Conservation (phyloP, 2,329 filamentous ascomycete species). For the Cephalotrichum gorgonifer region DNA sequence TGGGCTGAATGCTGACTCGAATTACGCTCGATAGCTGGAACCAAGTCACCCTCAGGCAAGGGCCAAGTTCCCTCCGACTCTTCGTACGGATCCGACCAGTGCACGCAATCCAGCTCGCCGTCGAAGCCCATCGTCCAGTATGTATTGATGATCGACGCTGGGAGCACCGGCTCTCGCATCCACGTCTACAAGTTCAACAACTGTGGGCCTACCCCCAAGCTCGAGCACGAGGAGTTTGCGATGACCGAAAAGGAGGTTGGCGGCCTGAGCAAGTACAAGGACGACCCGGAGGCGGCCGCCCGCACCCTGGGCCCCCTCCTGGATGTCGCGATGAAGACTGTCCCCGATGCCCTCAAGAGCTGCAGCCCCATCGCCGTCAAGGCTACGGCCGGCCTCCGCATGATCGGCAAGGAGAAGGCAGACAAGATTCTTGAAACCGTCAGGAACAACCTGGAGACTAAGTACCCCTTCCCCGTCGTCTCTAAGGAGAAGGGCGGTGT, state of each 20-base stretch:
- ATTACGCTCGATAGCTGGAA: not conserved
- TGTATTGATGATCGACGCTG: conserved; percentile 96
- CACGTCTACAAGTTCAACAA: conserved; percentile 98
- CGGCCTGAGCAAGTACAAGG: conserved; percentile 76
- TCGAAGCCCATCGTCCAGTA: conserved; percentile 95
- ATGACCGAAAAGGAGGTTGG: conserved; percentile 82
- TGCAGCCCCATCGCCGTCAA: conserved; percentile 97
- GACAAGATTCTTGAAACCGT: conserved; percentile 80
- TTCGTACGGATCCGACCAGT: conserved; percentile 60
- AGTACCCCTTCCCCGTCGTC: conserved; percentile 91
- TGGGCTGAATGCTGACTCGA: not conserved
- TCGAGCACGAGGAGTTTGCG: conserved; percentile 87
- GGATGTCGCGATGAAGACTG: conserved; percentile 71
- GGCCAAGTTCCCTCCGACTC: conserved; percentile 49
- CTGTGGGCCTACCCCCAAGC: conserved; percentile 85
- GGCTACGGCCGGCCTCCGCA: conserved; percentile 85
- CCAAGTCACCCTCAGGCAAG: conserved; percentile 12
- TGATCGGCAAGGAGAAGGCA: conserved; percentile 73
- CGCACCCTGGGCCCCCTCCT: conserved; percentile 81
- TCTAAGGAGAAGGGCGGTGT: conserved; percentile 77
- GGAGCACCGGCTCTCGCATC: conserved; percentile 93
- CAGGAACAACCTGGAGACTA: conserved; percentile 69
- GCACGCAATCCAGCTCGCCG: conserved; percentile 71
- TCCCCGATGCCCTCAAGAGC: conserved; percentile 81
- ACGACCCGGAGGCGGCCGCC: conserved; percentile 79